These are phyloP conservation scores for Zygnema circumcarinatum DNA, from an alignment of 139 green algal genomes.

Conservation along the genomic window DNA sequence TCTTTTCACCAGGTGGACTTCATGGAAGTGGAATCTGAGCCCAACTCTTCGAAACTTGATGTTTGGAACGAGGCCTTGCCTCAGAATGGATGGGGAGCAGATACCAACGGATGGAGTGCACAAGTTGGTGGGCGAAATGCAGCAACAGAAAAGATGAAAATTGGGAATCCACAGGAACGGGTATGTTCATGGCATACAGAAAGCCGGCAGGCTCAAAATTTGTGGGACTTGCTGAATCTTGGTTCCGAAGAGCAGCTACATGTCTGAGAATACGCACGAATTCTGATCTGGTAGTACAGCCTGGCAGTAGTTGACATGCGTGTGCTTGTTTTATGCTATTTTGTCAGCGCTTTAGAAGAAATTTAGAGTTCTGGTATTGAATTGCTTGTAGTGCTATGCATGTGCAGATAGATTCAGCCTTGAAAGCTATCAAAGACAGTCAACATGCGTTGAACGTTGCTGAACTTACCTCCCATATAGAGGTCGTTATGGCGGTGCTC, in stretches of 20 bases:
- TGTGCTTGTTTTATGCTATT: no score
- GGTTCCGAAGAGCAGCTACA: no score
- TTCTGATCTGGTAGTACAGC: not conserved
- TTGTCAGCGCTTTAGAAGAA: no score
- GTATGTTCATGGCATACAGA: no score
- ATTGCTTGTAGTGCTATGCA: no score
- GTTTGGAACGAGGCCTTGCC: not conserved
- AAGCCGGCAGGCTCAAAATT: no score
- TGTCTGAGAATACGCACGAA: not conserved
- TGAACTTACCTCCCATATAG: not conserved
- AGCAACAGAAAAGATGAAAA: not conserved
- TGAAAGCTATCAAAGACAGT: constrained; percentile 28
- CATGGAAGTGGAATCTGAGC: not conserved
- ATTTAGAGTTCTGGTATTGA: no score
- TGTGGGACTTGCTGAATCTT: no score
- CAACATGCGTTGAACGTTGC: not conserved
- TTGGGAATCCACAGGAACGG: not conserved
- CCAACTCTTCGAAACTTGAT: not conserved
- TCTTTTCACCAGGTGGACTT: not conserved
- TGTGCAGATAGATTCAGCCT: constrained; percentile 9
- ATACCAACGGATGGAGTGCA: not conserved
- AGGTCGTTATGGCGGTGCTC: not conserved
- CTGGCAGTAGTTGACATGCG: not conserved
- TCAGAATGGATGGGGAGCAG: not conserved
- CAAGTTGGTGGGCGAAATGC: not conserved